Base-by-base conservation (phyloP, 345 rosid species). In the Eucalyptus camaldulensis region DNA sequence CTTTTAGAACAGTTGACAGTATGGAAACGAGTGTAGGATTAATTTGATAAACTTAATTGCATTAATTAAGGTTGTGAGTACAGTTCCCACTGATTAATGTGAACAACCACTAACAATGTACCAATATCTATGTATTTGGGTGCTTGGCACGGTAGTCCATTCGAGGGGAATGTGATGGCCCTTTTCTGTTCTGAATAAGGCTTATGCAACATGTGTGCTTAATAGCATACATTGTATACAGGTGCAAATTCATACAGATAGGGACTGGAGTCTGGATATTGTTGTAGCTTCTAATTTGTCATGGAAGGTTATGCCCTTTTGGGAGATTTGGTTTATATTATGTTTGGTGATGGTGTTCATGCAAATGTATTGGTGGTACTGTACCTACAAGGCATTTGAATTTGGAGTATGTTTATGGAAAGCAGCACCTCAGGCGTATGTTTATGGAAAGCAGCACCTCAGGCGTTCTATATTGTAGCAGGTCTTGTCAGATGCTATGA, bases 1-100 rank as follows among this genome's bases (percentile, higher is more conserved):
- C 29, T 56, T 56, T 56, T 24, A 56, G 62, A 56, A 56, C 29
- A 56, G 0, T 56, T 0, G 29, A 0, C 29, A 24, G 0, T 56
- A 19, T 72, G 47, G 27, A 37, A 76, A 76, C 15, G 4, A 76
- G 47, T 76, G 47, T 76, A 76, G 25, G 76, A 37, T 76, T 76
- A 72, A 24, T 76, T 76, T 76, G 83, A 76, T 37, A 22, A 76
- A 37, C 47, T 21, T 76, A 40, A 33, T 72, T 72, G 44, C 45
- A 76, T 76, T 37, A 19, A 37, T 37, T 37, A 37, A 76, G 83
- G 83, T 2, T 21, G 45, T 33, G 83, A 76, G 27, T 76, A 76
- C 83, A 21, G 83, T 37, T 76, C 83, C 37, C 43, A 0, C 47
- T 10, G 14, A 21, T 76, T 76, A 37, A 37, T 37, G 83, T 37